These are phyloP conservation scores for Asterella californica DNA, from an alignment of 225 moss, liverwort and hornwort genomes.

Conservation along the genomic window DNA sequence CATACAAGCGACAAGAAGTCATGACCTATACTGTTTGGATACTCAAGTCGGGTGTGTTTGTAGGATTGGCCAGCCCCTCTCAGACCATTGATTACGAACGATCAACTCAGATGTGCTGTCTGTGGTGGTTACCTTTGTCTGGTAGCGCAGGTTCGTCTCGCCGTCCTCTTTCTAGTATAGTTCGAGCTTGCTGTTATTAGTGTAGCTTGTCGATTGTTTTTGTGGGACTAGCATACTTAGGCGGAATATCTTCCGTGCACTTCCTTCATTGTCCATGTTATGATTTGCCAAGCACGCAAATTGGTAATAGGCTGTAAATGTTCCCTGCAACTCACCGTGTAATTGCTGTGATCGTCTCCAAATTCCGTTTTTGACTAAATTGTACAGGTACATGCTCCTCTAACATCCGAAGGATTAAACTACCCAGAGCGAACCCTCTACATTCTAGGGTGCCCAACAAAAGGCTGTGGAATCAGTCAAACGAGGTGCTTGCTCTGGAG, in stretches of 20 bases:
- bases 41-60: slow-evolving; percentile 19
- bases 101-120: slow-evolving; percentile 65
- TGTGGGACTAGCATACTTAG: neutral
- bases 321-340: neutral
- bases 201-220: neutral
- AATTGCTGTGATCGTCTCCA: neutral
- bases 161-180: neutral
- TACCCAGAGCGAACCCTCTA: slow-evolving; percentile 75
- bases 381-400: slow-evolving; percentile 77
- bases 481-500: slow-evolving; percentile 37
- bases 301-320: neutral
- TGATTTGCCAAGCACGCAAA: neutral
- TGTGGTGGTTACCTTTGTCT: slow-evolving; percentile 79
- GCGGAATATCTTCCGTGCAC: neutral
- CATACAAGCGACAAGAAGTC: neutral
- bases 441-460: slow-evolving; percentile 77
- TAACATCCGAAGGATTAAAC: slow-evolving; percentile 58
- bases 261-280: neutral
- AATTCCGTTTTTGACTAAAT: neutral
- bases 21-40: slow-evolving; percentile 13
- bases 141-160: slow-evolving; percentile 65
- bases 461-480: slow-evolving; percentile 69
- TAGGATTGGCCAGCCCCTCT: slow-evolving; percentile 85
- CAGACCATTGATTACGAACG: slow-evolving; percentile 42
- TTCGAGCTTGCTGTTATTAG: neutral